Evolutionary conservation across 768 basidiomycete genomes (phyloP).

Genomic region (Coprinopsis cinerea): DNA sequence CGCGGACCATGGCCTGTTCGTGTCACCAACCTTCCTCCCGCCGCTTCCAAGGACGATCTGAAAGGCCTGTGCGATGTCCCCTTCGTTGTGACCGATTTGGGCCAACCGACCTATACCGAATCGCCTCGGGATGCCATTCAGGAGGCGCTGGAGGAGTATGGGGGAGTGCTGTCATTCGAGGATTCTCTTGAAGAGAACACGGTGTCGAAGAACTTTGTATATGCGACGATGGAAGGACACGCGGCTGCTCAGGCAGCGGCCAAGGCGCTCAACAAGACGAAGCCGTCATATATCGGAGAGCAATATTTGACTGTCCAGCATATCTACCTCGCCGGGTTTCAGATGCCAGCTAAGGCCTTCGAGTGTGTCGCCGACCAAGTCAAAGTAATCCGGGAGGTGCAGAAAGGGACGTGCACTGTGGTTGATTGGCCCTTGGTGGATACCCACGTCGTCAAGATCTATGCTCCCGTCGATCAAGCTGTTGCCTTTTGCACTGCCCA

Average conservation of each 20-base stretch:
- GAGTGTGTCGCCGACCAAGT: constrained; percentile 31
- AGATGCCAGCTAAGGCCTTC: constrained; percentile 27
- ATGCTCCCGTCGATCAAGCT: constrained; percentile 26
- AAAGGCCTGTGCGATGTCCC: constrained; percentile 27
- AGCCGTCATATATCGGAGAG: constrained; percentile 33
- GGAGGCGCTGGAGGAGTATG: constrained; percentile 27
- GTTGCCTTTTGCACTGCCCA: constrained; percentile 32
- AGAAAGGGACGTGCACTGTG: constrained; percentile 27
- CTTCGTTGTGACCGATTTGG: constrained; percentile 22
- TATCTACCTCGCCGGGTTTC: constrained; percentile 36
- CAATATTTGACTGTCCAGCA: constrained; percentile 31
- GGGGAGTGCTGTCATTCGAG: constrained; percentile 36
- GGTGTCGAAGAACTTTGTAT: constrained; percentile 31
- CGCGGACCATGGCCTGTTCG: constrained; percentile 35
- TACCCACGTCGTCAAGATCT: constrained; percentile 32
- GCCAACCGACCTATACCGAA: constrained; percentile 29
- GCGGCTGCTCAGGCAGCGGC: constrained; percentile 27
- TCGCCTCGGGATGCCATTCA: constrained; percentile 28
- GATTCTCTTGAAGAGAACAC: constrained; percentile 24
- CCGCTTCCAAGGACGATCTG: constrained; percentile 26
- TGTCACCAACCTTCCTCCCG: constrained; percentile 37
- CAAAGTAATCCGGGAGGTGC: constrained; percentile 23
- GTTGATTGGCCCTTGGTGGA: constrained; percentile 18
- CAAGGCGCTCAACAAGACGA: constrained; percentile 19
- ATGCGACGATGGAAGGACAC: constrained; percentile 34